Evolutionary conservation across 108 stramenopile species (phyloP).

Genomic region (Skeletonema menzelii): DNA sequence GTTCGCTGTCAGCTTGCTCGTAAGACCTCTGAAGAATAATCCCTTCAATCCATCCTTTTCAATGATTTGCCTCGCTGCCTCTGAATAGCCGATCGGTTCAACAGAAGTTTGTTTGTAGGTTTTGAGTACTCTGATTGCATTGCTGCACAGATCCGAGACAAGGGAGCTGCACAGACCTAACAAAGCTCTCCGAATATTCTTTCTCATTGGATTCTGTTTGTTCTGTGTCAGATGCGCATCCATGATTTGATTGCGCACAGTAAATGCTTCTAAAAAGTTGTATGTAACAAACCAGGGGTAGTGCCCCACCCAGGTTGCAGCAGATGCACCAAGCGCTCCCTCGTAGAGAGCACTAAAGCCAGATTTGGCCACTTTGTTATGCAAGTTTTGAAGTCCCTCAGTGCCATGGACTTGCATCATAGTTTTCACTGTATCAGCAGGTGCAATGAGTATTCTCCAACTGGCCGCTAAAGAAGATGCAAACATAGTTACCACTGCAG

Average conservation of each 20-base stretch:
- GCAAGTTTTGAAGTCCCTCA: slow-evolving; percentile 56
- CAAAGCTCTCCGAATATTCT: slow-evolving; percentile 50
- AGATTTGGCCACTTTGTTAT: slow-evolving; percentile 50
- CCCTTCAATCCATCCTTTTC: slow-evolving; percentile 43
- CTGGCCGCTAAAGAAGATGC: slow-evolving; percentile 75
- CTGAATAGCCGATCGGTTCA: slow-evolving; percentile 65
- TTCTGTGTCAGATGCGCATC: slow-evolving; percentile 50
- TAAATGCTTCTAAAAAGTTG: slow-evolving; percentile 71
- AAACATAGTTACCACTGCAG: slow-evolving; percentile 60
- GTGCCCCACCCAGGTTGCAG: slow-evolving; percentile 82
- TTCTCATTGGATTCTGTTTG: slow-evolving; percentile 32
- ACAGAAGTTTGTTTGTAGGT: slow-evolving; percentile 86
- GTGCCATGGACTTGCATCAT: slow-evolving; percentile 87
- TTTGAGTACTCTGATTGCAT: slow-evolving; percentile 89
- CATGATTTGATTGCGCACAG: slow-evolving; percentile 61
- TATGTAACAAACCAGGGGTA: slow-evolving; percentile 91
- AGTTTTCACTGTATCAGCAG: slow-evolving; percentile 88
- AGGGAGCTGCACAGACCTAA: slow-evolving; percentile 73
- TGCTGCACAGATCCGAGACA: slow-evolving; percentile 78
- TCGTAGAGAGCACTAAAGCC: slow-evolving; percentile 73
- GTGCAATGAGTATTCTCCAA: slow-evolving; percentile 85
- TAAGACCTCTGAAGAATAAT: slow-evolving; percentile 51
- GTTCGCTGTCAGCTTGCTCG: slow-evolving; percentile 55
- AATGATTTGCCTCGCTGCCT: slow-evolving; percentile 48
- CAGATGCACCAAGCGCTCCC: slow-evolving; percentile 78